Conservation (phyloP, 495 filamentous ascomycete species). For the Hypoxylon lenormandii region DNA sequence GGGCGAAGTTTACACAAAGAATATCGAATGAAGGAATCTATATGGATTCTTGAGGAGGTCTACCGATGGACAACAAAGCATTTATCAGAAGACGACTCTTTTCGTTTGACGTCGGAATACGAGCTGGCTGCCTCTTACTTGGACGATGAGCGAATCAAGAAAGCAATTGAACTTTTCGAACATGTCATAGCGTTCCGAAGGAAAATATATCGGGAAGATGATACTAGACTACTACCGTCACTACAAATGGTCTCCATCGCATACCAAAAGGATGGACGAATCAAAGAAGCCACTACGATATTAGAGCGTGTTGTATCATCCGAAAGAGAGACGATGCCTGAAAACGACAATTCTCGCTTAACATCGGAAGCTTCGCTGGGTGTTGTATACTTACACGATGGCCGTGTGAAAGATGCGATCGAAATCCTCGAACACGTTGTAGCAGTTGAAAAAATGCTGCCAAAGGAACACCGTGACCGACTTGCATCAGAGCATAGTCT, state of each 20-base stretch:
- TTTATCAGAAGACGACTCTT: conserved; percentile 5
- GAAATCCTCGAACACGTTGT: conserved; percentile 12
- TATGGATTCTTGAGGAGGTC: conserved; percentile 39
- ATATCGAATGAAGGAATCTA: conserved; percentile 51
- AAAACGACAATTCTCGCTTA: not conserved
- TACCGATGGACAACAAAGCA: conserved; percentile 37
- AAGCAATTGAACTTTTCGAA: conserved; percentile 41
- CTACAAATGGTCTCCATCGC: not conserved
- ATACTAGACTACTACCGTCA: not conserved
- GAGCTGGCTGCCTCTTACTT: not conserved
- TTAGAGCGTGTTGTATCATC: conserved; percentile 37
- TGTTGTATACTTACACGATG: not conserved
- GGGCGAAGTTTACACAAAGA: conserved; percentile 37
- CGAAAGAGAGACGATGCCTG: not conserved
- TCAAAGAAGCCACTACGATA: conserved; percentile 17
- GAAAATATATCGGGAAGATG: not conserved
- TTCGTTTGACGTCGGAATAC: not conserved
- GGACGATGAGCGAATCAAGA: not conserved
- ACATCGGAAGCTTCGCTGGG: not conserved
- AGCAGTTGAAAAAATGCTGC: conserved; percentile 10
- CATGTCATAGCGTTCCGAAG: conserved; percentile 29
- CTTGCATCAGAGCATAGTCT: conserved; percentile 47
- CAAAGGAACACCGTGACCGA: conserved; percentile 45
- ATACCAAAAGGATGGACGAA: not conserved
- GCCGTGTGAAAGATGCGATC: conserved; percentile 45